Base-by-base conservation (phyloP, 1,284 basidiomycete species). In the Naganishia sp. region DNA sequence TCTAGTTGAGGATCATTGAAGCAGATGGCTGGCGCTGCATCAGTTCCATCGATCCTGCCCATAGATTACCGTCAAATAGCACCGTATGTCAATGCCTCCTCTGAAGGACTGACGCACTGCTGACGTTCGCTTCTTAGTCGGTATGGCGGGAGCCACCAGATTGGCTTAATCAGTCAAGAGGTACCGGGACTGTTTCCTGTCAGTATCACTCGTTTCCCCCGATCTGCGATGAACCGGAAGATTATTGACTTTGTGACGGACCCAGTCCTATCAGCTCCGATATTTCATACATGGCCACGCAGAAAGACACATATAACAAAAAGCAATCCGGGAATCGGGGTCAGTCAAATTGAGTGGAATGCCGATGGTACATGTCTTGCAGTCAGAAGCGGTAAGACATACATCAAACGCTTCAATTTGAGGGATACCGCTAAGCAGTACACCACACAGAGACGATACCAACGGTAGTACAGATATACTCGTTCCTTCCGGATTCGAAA, bases 81-180 rank as follows among this genome's bases (percentile, higher is more conserved):
- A 56, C 43, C 7, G 39, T 42, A 63, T 31, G 44, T 53, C 3
- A 45, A 18, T 16, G 36, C 18, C 4, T 43, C 9, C 1, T 23
- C 15, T 15, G 23, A 9, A 39, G n/a, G 39, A 23, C 23, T 21
- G 52, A 36, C 23, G 25, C 28, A 23, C n/a, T 2, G 21, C 21
- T 63, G 23, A 45, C n/a, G 16, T 28, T 39, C 0, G 36, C 15
- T 55, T 48, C 6, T 46, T 69, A 92, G 90, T 83, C 79, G 16
- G 81, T 90, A 10, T 94, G 90, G 91, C 84, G 86, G 64, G 92
- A 94, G 74, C 90, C 91, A 2, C 71, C 82, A 0, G 86, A 86
- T 68, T 94, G 92, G 92, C 79, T 90, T 42, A 87, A 88, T 75
- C 83, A 87, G 0, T 91, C 90, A 0, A 84, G 87, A 72, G 88